Base-by-base conservation (phyloP, 2,329 filamentous ascomycete species). In the Verticillium tricorpus region DNA sequence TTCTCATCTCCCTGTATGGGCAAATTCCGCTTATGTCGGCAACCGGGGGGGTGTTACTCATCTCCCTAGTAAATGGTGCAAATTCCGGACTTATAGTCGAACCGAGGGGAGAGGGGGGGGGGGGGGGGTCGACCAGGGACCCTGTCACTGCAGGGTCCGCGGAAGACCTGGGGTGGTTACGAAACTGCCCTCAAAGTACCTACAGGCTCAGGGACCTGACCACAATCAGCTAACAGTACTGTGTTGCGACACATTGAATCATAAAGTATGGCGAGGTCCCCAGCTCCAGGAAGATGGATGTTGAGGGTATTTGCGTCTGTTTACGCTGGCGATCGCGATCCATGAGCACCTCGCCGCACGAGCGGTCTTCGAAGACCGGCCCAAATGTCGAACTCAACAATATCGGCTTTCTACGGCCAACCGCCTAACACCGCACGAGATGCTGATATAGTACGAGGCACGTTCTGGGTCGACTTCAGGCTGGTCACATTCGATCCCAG, bases 371-470 rank as follows among this genome's bases (percentile, higher is more conserved):
- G 3, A 9, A 50, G 19, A 45, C 17, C 7, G 8, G 17, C 1
- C 39, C n/a, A n/a, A n/a, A 50, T n/a, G 45, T 11, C 45, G 9
- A 50, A 22, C 19, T 17, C 15, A 40, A 28, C 8, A 5, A 40
- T 37, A 17, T 58, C 56, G 5, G 35, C 56, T 9, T 58, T 45
- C 14, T 58, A 45, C 9, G 61, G 63, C 14, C 59, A 61, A 22
- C 59, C 61, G 6, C 63, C 63, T 19, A 61, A 61, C 22, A 64
- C 61, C 28, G 25, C 19, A n/a, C 55, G 60, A 35, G 63, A 63
- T 54, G 63, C 57, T 40, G 61, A 64, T 34, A 61, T 64, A 37
- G 61, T 63, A 50, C 54, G 39, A 54, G 63, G 61, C 5, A 63
- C 63, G 9, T 40, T 58, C 34, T 58, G 56, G 56, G 35, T 58